Percentiles rank a stretch among this genome's conserved stretches.
Evolutionary conservation across 805 yeast genomes (phyloP).

Genomic region (Candida xiaguanensis): DNA sequence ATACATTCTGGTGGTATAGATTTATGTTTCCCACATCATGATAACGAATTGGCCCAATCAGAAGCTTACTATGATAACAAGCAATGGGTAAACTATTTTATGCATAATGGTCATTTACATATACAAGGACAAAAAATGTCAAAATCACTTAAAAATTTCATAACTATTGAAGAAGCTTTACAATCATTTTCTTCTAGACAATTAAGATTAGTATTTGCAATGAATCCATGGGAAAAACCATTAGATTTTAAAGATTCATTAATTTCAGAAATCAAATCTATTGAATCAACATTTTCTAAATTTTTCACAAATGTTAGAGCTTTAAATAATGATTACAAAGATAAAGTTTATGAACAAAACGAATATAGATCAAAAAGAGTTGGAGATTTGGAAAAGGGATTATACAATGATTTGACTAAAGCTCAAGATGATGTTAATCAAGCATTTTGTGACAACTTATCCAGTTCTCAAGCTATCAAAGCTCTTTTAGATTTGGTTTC

Average conservation of each 20-base stretch:
- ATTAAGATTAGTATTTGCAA: constrained; percentile 84
- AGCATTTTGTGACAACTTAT: constrained; percentile 84
- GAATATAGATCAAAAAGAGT: constrained; percentile 60
- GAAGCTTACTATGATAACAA: constrained; percentile 86
- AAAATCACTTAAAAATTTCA: constrained; percentile 89
- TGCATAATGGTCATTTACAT: constrained; percentile 96
- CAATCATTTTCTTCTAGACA: constrained; percentile 70
- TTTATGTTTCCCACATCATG: constrained; percentile 98
- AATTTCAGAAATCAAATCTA: constrained; percentile 68
- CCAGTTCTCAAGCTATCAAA: constrained; percentile 74
- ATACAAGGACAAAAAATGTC: constrained; percentile 99
- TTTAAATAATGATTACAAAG: constrained; percentile 60
- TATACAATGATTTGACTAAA: constrained; percentile 46
- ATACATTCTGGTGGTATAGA: constrained; percentile 97
- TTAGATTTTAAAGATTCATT: constrained; percentile 87
- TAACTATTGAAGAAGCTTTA: constrained; percentile 89
- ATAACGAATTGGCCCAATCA: constrained; percentile 94
- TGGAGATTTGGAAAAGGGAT: constrained; percentile 49
- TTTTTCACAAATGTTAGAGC: constrained; percentile 89
- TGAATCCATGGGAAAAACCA: constrained; percentile 89
- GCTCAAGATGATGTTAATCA: constrained; percentile 62
- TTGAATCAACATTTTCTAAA: constrained; percentile 72
- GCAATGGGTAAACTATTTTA: constrained; percentile 96
- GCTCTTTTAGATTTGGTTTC: constrained; percentile 65
- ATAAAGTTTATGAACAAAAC: constrained; percentile 42